phyloP scores from a whole-genome alignment of 2,329 filamentous ascomycete species.

The Monilinia vaccinii-corymbosi region DNA sequence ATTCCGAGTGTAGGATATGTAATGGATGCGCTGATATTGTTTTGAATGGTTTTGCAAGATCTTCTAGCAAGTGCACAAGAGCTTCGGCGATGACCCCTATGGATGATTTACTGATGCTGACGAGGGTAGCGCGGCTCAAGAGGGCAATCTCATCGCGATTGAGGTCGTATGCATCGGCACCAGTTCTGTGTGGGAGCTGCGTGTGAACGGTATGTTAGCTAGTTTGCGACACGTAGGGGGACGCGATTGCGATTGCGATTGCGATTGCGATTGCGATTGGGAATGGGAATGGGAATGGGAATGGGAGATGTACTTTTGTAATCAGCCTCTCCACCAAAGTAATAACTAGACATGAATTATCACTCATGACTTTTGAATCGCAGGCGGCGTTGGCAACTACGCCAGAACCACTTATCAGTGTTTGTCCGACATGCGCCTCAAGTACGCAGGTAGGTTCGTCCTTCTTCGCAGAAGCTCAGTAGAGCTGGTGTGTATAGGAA shows the following conservation, averaged over 20 bases:
- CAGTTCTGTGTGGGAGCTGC: slow-evolving; percentile 55
- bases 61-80: slow-evolving; percentile 48
- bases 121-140: slow-evolving; percentile 51
- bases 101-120: slow-evolving; percentile 48
- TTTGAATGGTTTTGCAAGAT: slow-evolving; percentile 46
- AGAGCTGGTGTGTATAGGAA: slow-evolving; percentile 8
- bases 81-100: slow-evolving; percentile 47
- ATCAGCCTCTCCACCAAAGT: slow-evolving; percentile 54
- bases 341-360: slow-evolving; percentile 50
- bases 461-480: slow-evolving; percentile 3
- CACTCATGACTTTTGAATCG: slow-evolving; percentile 44
- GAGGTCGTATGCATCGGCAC: slow-evolving; percentile 46
- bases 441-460: slow-evolving; percentile 1
- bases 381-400: slow-evolving; percentile 15
- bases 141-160: slow-evolving; percentile 51
- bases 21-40: slow-evolving; percentile 43
- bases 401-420: slow-evolving; percentile 22
- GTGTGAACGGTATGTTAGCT: slow-evolving; percentile 11
- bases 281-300: too few species aligned
- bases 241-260: slow-evolving; percentile 2
- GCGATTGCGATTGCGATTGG: too few species aligned
- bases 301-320: slow-evolving; percentile 41
- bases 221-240: slow-evolving; percentile 10
- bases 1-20: slow-evolving; percentile 54
- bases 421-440: slow-evolving; percentile 21